Evolutionary conservation across 1,284 basidiomycete genomes (phyloP).

Genomic region (Sutorius eximius): DNA sequence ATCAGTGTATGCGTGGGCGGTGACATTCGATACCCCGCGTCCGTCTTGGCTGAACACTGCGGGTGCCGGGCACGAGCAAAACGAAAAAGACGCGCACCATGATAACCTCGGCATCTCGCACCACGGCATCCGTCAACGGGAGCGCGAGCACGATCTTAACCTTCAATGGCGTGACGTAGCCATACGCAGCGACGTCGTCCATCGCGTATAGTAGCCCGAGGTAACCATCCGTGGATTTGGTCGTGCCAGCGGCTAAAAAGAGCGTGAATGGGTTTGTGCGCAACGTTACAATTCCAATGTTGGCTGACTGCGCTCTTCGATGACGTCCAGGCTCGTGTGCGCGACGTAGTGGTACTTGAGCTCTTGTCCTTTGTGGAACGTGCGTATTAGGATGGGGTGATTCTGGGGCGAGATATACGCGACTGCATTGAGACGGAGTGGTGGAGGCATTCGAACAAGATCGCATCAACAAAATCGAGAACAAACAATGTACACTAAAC

Average conservation of each 20-base stretch:
- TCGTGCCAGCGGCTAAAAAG: constrained; percentile 44
- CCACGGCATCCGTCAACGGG: constrained; percentile 72
- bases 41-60: too few species aligned
- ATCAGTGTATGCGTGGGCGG: not conserved
- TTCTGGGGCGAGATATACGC: constrained; percentile 81
- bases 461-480: too few species aligned
- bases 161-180: constrained; percentile 78
- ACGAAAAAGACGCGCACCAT: constrained; percentile 49
- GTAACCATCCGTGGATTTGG: constrained; percentile 70
- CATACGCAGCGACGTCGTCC: constrained; percentile 82
- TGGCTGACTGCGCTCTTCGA: constrained; percentile 63
- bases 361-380: constrained; percentile 66
- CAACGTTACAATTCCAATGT: not conserved
- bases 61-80: not conserved
- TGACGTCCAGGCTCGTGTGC: constrained; percentile 73
- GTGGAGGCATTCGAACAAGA: constrained; percentile 51
- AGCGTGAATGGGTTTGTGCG: not conserved
- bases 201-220: constrained; percentile 76
- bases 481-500: not conserved
- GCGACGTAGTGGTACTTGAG: constrained; percentile 83
- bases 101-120: constrained; percentile 72
- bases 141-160: constrained; percentile 78
- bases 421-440: constrained; percentile 69
- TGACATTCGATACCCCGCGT: too few species aligned
- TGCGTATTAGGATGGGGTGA: constrained; percentile 74